A percentile compares a stretch with the other conserved stretches of the same genome.
These are phyloP conservation scores for Colletotrichum liriopes DNA, from an alignment of 2,329 filamentous ascomycete species.

Conservation along the genomic window DNA sequence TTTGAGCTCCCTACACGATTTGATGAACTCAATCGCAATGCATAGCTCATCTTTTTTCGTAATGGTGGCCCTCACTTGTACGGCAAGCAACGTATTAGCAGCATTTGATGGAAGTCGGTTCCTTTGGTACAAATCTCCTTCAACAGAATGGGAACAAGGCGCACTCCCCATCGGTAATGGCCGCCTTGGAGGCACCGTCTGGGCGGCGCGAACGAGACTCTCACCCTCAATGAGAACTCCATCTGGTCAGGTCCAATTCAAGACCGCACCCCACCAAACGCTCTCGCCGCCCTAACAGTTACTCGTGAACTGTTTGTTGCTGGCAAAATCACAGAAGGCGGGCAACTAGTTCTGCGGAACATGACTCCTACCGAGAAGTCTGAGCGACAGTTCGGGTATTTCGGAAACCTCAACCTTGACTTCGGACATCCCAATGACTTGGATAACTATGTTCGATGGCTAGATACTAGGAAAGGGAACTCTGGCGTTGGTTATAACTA, in stretches of 20 bases:
- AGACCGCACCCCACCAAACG: constrained; percentile 59
- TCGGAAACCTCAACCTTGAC: constrained; percentile 54
- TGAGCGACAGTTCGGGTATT: constrained; percentile 57
- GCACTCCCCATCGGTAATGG: constrained; percentile 67
- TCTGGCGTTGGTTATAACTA: no score
- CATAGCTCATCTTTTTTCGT: neutral
- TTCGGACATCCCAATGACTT: constrained; percentile 53
- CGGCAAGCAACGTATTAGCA: neutral
- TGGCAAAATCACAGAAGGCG: constrained; percentile 55
- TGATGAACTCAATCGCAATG: neutral
- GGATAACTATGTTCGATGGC: constrained; percentile 54
- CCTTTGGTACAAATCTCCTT: constrained; percentile 31
- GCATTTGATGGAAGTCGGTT: constrained; percentile 18
- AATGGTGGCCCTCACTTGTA: neutral
- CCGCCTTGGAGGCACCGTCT: constrained; percentile 58
- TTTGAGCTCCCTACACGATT: neutral
- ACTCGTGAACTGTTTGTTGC: constrained; percentile 55
- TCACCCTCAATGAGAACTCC: constrained; percentile 65
- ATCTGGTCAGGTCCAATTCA: constrained; percentile 63
- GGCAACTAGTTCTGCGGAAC: constrained; percentile 51
- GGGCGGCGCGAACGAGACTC: constrained; percentile 59
- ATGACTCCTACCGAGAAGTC: constrained; percentile 57
- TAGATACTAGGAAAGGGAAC: constrained; percentile 51
- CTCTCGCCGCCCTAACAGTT: constrained; percentile 50
- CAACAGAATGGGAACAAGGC: constrained; percentile 28